A percentile compares a stretch with the other conserved stretches of the same genome.
Conservation (phyloP, 352 stramenopile genomes). For the Globisporangium iwayamae region DNA sequence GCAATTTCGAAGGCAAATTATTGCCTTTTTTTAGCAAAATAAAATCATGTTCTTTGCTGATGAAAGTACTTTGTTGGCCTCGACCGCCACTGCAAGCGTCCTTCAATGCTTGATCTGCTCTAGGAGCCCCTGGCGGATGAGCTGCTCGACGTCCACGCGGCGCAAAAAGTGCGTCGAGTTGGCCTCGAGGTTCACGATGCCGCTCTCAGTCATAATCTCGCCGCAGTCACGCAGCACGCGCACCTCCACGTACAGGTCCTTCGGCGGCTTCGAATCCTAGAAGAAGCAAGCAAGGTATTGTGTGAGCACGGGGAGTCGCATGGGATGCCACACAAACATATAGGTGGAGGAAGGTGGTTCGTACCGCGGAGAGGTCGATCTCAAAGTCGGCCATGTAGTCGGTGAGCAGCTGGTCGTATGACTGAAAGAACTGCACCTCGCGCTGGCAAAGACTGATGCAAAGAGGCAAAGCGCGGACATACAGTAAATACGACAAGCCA, state of each 20-base stretch:
- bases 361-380: slow-evolving; percentile 80
- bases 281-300: not conserved
- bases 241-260: slow-evolving; percentile 90
- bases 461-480: not conserved
- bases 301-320: not conserved
- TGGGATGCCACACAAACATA: not conserved
- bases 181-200: slow-evolving; percentile 78
- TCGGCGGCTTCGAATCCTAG: slow-evolving; percentile 83
- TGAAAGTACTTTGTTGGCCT: not conserved
- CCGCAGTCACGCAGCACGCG: slow-evolving; percentile 85
- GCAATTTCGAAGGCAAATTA: no score
- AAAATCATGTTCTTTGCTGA: not conserved
- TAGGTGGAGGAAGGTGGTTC: not conserved
- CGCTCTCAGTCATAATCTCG: slow-evolving; percentile 91
- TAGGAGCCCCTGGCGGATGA: slow-evolving; percentile 81
- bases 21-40: no score
- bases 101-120: slow-evolving; percentile 76
- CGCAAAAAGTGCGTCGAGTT: slow-evolving; percentile 89
- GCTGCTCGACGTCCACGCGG: slow-evolving; percentile 80
- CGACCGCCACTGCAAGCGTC: no score
- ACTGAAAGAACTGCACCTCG: slow-evolving; percentile 89
- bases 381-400: slow-evolving; percentile 89
- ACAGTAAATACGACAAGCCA: not conserved
- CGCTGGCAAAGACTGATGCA: slow-evolving; percentile 63
- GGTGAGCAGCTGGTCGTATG: slow-evolving; percentile 89